These are phyloP conservation scores for Meyerozyma carpophila DNA, from an alignment of 1,139 yeast species.

Conservation along the genomic window DNA sequence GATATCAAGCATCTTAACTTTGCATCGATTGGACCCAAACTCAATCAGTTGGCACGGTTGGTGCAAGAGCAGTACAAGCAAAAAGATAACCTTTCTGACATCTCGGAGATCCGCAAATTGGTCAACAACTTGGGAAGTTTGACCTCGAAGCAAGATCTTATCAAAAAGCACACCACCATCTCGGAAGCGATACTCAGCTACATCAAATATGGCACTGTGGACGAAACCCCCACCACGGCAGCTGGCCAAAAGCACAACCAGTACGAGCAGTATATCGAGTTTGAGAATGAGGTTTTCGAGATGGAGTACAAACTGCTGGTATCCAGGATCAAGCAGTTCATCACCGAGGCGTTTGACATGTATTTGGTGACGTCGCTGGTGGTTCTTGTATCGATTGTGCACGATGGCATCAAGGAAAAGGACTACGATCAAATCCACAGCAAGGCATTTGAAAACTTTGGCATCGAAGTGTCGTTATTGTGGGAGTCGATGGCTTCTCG, in stretches of 20 bases:
- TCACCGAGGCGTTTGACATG: slow-evolving; percentile 31
- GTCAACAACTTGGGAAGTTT: slow-evolving; percentile 67
- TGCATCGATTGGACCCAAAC: slow-evolving; percentile 68
- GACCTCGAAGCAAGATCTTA: slow-evolving; percentile 61
- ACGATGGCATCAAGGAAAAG: slow-evolving; percentile 59
- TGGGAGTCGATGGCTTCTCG: slow-evolving; percentile 22
- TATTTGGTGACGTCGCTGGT: slow-evolving; percentile 45
- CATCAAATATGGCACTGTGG: slow-evolving; percentile 28
- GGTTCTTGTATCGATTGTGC: slow-evolving; percentile 50
- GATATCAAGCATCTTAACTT: slow-evolving; percentile 66
- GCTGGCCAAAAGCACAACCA: slow-evolving; percentile 16
- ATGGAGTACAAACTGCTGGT: slow-evolving; percentile 52
- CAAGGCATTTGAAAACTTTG: slow-evolving; percentile 54
- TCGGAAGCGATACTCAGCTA: slow-evolving; percentile 62
- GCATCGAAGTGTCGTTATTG: slow-evolving; percentile 39
- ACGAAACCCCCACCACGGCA: slow-evolving; percentile 18
- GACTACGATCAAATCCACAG: slow-evolving; percentile 48
- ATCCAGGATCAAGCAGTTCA: slow-evolving; percentile 42
- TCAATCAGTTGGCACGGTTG: slow-evolving; percentile 66
- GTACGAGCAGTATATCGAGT: slow-evolving; percentile 54
- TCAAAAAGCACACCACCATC: slow-evolving; percentile 70
- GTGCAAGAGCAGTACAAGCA: slow-evolving; percentile 67
- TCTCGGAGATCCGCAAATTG: slow-evolving; percentile 64
- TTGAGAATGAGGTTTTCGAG: slow-evolving; percentile 71
- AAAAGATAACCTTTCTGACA: slow-evolving; percentile 40